Conservation (phyloP, 2,329 filamentous ascomycete genomes). For the Rhexocercosporidium sp. region DNA sequence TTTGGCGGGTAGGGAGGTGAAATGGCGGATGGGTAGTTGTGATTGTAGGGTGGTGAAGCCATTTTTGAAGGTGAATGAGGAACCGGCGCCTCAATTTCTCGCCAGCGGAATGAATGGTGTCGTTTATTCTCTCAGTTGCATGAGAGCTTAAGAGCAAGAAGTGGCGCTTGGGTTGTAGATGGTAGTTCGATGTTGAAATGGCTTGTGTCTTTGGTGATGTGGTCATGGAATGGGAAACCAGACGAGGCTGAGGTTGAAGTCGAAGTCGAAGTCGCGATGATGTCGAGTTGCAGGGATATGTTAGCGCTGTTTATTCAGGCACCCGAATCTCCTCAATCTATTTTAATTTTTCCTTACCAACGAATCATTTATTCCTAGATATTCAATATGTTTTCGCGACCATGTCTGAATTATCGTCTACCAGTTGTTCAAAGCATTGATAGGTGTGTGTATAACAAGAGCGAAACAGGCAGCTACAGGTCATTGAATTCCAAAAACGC, state of each 20-base stretch:
- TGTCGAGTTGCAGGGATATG: neutral
- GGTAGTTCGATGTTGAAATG: neutral
- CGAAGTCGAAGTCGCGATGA: neutral
- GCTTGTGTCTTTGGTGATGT: neutral
- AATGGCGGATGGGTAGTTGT: slow-evolving; percentile 42
- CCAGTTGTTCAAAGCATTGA: no score
- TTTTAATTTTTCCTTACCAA: neutral
- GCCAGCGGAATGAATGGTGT: neutral
- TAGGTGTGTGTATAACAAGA: no score
- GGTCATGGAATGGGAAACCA: neutral
- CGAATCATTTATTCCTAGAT: no score
- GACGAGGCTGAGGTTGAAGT: neutral
- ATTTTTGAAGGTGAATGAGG: slow-evolving; percentile 25
- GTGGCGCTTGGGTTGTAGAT: neutral
- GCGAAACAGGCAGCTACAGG: no score
- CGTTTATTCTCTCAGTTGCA: neutral
- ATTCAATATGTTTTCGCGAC: no score
- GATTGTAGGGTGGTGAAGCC: slow-evolving; percentile 39
- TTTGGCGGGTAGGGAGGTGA: slow-evolving; percentile 61
- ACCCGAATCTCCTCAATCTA: no score
- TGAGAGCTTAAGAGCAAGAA: neutral
- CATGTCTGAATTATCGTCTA: no score
- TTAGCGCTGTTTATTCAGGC: neutral
- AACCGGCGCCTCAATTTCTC: neutral
- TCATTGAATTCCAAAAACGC: no score